phyloP scores from a whole-genome alignment of 2,329 filamentous ascomycete species.

The Aureobasidium sp. region DNA sequence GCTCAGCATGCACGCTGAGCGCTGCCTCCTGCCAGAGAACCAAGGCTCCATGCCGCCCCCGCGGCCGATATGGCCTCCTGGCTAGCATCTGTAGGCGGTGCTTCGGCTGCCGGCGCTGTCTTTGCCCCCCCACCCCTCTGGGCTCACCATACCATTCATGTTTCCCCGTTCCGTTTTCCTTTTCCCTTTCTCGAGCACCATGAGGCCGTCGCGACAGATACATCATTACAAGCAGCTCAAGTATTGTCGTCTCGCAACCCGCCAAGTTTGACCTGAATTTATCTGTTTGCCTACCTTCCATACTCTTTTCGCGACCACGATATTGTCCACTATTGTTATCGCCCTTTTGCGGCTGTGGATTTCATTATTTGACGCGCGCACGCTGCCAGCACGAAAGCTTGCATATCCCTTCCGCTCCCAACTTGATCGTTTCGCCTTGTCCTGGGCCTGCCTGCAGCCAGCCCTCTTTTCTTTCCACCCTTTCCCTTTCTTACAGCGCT shows the following conservation, averaged over 20 bases:
- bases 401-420: background rate
- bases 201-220: slow-evolving; percentile 1
- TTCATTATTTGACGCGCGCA: background rate
- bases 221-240: slow-evolving; percentile 5
- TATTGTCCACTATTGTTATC: slow-evolving; percentile 1
- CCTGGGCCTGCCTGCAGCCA: slow-evolving; percentile 10
- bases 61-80: slow-evolving; percentile 8
- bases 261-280: slow-evolving; percentile 5
- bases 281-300: background rate
- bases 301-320: background rate
- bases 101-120: slow-evolving; percentile 2
- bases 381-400: background rate
- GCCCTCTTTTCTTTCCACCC: background rate
- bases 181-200: slow-evolving; percentile 8
- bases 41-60: background rate
- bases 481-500: slow-evolving; percentile 7
- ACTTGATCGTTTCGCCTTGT: slow-evolving; percentile 8
- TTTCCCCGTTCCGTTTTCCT: slow-evolving; percentile 10
- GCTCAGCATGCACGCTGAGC: slow-evolving; percentile 12
- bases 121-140: slow-evolving; percentile 4
- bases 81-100: slow-evolving; percentile 1
- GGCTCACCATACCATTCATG: slow-evolving; percentile 11
- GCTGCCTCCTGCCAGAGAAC: background rate
- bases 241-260: background rate
- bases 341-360: background rate